Base-by-base conservation (phyloP, 2,329 filamentous ascomycete species). In the Tolypocladium tundrense region DNA sequence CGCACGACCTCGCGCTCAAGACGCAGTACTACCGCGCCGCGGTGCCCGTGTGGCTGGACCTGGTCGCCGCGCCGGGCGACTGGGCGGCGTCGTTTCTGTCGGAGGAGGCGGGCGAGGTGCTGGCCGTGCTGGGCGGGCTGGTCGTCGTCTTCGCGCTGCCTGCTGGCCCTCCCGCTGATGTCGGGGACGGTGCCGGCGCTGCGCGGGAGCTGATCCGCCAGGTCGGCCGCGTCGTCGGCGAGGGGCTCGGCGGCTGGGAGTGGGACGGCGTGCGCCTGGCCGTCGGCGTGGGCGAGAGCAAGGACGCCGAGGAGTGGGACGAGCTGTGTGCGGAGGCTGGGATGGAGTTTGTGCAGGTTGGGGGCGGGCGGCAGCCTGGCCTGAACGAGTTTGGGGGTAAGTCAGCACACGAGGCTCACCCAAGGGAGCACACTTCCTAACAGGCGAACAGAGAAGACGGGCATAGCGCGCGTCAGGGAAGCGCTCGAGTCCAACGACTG, bases 401-500 rank as follows among this genome's bases (percentile, higher is more conserved):
- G 27, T 31, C 27, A 27, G 27, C 27, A 31, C 27, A 31, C 4
- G 27, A 31, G 27, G 27, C 27, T 31, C 27, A 31, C 27, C 27
- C 27, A 1, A 31, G 27, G 27, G 27, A 31, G 27, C 27, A 31
- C 27, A 1, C 27, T 31, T 31, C 27, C 27, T 52, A 21, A 52
- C 19, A 13, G 3, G 2, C 4, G 31, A 37, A 31, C 59, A 83
- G 85, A 87, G 69, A 80, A 79, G 59, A 79, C 76, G 39, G 85
- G 85, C 19, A 76, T 87, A 42, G 74, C 80, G 1, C 77, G 86
- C 11, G 76, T 83, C 2, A 74, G 76, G 10, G 84, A 88, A 65
- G 85, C 85, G 0, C 69, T 88, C 16, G 79, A 88, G 65, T 75
- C 84, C 19, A 88, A 87, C 66, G 85, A 87, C 68, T 88, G 86